These are phyloP conservation scores for Erodium moschatum DNA, from an alignment of 441 rosid genomes.

Conservation along the genomic window DNA sequence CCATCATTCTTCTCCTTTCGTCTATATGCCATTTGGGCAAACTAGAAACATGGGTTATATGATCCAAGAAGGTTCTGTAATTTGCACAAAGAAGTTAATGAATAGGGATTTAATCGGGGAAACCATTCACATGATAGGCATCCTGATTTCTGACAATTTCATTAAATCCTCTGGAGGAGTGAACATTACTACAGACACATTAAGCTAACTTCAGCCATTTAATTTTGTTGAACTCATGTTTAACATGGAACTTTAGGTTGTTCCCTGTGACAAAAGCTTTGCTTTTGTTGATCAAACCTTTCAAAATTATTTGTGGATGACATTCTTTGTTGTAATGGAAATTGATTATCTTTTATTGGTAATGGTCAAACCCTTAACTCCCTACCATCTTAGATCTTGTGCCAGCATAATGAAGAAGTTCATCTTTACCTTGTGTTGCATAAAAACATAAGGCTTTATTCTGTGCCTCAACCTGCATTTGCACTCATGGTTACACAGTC, in stretches of 20 bases:
- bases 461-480: neutral
- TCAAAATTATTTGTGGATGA: neutral
- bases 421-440: conserved; percentile 1
- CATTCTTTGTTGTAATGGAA: neutral
- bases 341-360: neutral
- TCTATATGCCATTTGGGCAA: neutral
- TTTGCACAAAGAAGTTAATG: neutral
- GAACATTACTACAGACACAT: neutral
- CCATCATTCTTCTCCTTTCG: neutral
- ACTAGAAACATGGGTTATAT: too few species aligned
- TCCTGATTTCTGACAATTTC: neutral
- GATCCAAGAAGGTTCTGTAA: neutral
- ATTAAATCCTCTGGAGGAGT: neutral
- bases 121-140: neutral
- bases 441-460: neutral
- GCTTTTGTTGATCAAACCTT: neutral
- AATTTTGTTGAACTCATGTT: neutral
- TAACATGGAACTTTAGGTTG: neutral
- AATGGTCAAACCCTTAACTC: neutral
- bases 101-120: neutral
- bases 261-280: neutral
- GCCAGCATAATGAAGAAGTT: neutral
- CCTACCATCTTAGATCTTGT: conserved; percentile 3
- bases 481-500: neutral
- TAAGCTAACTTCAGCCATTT: neutral